Base-by-base conservation (phyloP, 2,329 filamentous ascomycete genomes). In the Xylaria sp. region DNA sequence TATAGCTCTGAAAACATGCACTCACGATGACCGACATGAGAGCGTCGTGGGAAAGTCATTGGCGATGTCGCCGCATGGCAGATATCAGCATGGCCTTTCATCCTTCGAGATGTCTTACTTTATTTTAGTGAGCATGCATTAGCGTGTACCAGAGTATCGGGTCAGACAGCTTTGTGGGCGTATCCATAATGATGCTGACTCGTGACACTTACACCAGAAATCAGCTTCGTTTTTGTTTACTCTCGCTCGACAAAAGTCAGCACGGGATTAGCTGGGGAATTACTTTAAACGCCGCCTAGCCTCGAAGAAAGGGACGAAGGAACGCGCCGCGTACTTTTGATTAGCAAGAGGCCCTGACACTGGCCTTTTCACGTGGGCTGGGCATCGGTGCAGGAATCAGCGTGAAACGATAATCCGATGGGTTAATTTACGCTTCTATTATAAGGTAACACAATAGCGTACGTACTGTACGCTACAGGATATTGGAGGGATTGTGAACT, bases 81-180 rank as follows among this genome's bases (percentile, higher is more conserved):
- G 52, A 67, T 41, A 57, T 52, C 61, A 63, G 48, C 66, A 69
- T 64, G 66, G 66, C 56, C 66, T 63, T 66, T 59, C 63, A 50
- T 70, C 63, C 68, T 72, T 72, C 68, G 37, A 67, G 66, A 73
- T 77, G 75, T 77, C 74, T 77, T 72, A 75, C 74, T 73, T 76
- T 72, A 75, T 75, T 74, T 72, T 75, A 71, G 72, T 75, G 72
- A 77, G 70, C 76, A 76, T 78, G 76, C 76, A 78, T 78, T 78
- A 78, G 76, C 76, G 76, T 77, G 76, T 77, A 77, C 76, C 76
- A 74, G 76, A 76, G 74, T 74, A 76, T 75, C 76, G 76, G 76
- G 76, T 77, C 76, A 72, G 70, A 71, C 66, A 72, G 70, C 70
- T 74, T 60, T 52, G 68, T 66, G 72, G 75, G 75, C 72, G 75